A percentile compares a stretch with the other conserved stretches of the same genome.
phyloP scores from a whole-genome alignment of 2,329 filamentous ascomycete species.

The Periconia digitata region DNA sequence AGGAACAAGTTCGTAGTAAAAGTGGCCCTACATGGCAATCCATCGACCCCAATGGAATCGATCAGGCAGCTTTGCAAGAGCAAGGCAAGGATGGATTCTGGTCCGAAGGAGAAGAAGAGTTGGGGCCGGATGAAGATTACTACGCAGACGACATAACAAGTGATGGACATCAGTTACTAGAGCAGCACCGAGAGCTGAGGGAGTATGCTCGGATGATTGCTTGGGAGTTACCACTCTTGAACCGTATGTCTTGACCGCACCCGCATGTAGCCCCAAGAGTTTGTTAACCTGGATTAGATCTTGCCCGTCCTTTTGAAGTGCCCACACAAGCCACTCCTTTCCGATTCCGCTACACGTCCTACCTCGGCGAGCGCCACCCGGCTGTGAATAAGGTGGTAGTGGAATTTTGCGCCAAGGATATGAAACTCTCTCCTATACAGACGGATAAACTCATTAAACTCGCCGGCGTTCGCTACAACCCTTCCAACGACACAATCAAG shows the following conservation, averaged over 20 bases:
- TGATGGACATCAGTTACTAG: slow-evolving; percentile 81
- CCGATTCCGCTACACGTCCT: slow-evolving; percentile 94
- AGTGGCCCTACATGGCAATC: slow-evolving; percentile 7
- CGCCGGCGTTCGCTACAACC: slow-evolving; percentile 83
- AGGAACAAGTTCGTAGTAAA: slow-evolving; percentile 2
- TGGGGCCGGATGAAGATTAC: slow-evolving; percentile 63
- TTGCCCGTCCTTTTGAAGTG: slow-evolving; percentile 77
- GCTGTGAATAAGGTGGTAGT: slow-evolving; percentile 92
- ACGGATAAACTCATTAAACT: slow-evolving; percentile 84
- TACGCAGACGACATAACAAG: slow-evolving; percentile 82
- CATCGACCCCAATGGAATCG: too few relatives aligned
- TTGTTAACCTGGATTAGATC: slow-evolving; percentile 57
- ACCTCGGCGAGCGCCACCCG: slow-evolving; percentile 91
- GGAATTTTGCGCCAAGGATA: slow-evolving; percentile 76
- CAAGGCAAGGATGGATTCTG: slow-evolving; percentile 31
- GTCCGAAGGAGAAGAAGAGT: slow-evolving; percentile 49
- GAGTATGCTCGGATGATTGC: slow-evolving; percentile 84
- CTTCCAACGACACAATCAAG: slow-evolving; percentile 75
- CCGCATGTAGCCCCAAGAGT: too few relatives aligned
- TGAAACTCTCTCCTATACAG: slow-evolving; percentile 69
- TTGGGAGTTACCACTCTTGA: slow-evolving; percentile 93
- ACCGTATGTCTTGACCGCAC: too few relatives aligned
- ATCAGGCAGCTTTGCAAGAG: too few relatives aligned
- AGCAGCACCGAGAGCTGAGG: slow-evolving; percentile 83
- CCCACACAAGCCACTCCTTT: slow-evolving; percentile 71